These are phyloP conservation scores for Cladorrhinum sp. DNA, from an alignment of 2,329 filamentous ascomycete species.

Conservation along the genomic window DNA sequence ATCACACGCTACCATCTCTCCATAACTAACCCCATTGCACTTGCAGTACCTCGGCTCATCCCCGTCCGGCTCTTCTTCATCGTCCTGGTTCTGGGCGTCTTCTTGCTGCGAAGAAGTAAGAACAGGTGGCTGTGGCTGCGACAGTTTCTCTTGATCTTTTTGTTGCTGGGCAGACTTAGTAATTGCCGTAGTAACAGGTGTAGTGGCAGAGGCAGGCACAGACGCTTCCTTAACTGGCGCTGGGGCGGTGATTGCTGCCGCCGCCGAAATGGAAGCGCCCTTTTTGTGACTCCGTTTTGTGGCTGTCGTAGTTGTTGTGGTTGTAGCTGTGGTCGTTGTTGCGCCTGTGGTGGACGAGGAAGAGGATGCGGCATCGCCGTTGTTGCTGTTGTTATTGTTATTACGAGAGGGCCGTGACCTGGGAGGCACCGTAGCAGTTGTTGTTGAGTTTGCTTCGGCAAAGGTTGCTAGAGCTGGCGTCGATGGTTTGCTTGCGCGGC, in stretches of 20 bases:
- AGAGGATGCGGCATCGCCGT: neutral
- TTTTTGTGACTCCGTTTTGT: conserved; percentile 61
- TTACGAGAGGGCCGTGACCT: conserved; percentile 54
- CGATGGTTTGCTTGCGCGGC: conserved; percentile 63
- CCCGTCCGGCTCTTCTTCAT: conserved; percentile 61
- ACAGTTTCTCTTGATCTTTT: conserved; percentile 12
- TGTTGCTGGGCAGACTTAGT: conserved; percentile 8
- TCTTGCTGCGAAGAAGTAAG: conserved; percentile 13
- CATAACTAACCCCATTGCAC: conserved; percentile 76
- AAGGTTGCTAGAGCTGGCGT: conserved; percentile 60
- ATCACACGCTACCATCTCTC: conserved; percentile 82
- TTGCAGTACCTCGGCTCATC: conserved; percentile 76
- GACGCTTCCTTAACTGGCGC: neutral
- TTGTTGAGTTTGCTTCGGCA: conserved; percentile 45
- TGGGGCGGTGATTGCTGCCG: conserved; percentile 26
- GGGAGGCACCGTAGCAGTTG: conserved; percentile 6
- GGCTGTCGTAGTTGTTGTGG: conserved; percentile 26
- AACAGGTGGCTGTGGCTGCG: conserved; percentile 3
- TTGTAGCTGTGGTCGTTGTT: neutral
- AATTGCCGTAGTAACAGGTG: neutral
- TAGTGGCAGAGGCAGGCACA: neutral
- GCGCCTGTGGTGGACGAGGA: conserved; percentile 3
- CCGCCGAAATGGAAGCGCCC: conserved; percentile 42
- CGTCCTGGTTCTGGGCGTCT: conserved; percentile 37
- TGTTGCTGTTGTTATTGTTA: conserved; percentile 26